Evolutionary conservation across 768 basidiomycete species (phyloP), one percentile per base, ranked within the genome.

Genomic region (Tulasnella sp.): DNA sequence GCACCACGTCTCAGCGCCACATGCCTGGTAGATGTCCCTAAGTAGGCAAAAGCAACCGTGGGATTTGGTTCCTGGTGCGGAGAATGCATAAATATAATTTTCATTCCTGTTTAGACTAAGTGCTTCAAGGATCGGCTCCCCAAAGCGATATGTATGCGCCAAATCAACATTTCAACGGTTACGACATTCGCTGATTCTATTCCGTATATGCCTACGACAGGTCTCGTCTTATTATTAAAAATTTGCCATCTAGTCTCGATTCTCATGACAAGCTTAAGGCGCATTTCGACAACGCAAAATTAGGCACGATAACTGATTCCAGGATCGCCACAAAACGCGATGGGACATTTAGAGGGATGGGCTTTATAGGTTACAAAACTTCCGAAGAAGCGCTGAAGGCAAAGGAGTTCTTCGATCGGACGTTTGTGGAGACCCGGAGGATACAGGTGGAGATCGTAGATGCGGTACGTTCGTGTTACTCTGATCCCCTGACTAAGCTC

Each of bases 341-440:
- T 2, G 96, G 95, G 0, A 92, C 91, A 0, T 92, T 93, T 0
- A 88, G 98, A 10, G 88, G 94, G 44, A 97, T 99, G 84, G 98
- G 94, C 0, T 99, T 99, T 83, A 88, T 97, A 12, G 98, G 98
- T 0, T 98, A 91, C 88, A 95, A 94, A 86, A 89, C 92, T 0
- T 88, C 92, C 40, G 87, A 89, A 39, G 94, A 98, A 80, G 97
- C 97, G 0, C 79, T 85, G 8, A 87, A 88, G 6, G 96, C 94
- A 0, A 90, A 89, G 84, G 89, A 92, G 46, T 99, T 93, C 93
- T 97, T 93, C 82, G 91, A 97, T 84, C 88, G 89, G 34, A 94
- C 93, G 0, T 99, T 93, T 84, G 88, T 98, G 39, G 94, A 92
- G 71, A 92, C 94, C 9, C 89, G 92, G 12, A 89, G 92, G 80